Percentiles rank a stretch among this genome's conserved stretches.
Conservation (phyloP, 2,329 filamentous ascomycete genomes). For the Ilyonectria destructans region DNA sequence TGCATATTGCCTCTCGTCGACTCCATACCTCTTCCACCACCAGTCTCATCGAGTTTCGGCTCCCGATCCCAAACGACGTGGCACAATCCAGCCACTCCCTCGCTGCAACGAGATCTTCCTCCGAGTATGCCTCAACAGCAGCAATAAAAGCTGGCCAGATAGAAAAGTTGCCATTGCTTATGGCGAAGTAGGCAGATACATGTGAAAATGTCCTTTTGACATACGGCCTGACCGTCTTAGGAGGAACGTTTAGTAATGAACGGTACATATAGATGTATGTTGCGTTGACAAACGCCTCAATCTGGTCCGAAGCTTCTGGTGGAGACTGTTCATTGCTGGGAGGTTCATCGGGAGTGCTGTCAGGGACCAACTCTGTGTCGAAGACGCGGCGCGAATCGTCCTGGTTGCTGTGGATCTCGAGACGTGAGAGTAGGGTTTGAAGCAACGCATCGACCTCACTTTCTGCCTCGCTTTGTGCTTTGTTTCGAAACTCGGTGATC, state of each 20-base stretch:
- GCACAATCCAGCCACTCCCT: constrained; percentile 6
- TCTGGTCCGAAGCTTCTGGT: constrained; percentile 3
- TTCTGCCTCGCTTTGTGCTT: not conserved
- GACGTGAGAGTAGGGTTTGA: not conserved
- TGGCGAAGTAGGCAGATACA: constrained; percentile 8
- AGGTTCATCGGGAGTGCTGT: not conserved
- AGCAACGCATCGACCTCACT: not conserved
- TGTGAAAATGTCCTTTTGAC: constrained; percentile 12
- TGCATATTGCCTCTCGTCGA: not conserved
- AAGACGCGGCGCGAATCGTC: not conserved
- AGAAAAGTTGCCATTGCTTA: constrained; percentile 17
- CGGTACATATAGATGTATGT: constrained; percentile 23
- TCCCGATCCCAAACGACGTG: constrained; percentile 21
- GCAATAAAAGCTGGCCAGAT: constrained; percentile 23
- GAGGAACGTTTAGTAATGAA: constrained; percentile 8
- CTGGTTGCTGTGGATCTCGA: not conserved
- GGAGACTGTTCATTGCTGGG: not conserved
- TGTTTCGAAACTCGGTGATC: constrained; percentile 12
- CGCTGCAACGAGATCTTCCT: constrained; percentile 8
- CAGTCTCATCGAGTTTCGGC: constrained; percentile 5
- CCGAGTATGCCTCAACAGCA: constrained; percentile 13
- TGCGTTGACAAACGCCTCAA: constrained; percentile 12
- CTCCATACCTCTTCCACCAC: constrained; percentile 14
- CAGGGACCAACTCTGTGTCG: not conserved
- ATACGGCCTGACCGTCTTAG: constrained; percentile 1